phyloP scores from a whole-genome alignment of 441 rosid species.

The Syzygium syzygioides region DNA sequence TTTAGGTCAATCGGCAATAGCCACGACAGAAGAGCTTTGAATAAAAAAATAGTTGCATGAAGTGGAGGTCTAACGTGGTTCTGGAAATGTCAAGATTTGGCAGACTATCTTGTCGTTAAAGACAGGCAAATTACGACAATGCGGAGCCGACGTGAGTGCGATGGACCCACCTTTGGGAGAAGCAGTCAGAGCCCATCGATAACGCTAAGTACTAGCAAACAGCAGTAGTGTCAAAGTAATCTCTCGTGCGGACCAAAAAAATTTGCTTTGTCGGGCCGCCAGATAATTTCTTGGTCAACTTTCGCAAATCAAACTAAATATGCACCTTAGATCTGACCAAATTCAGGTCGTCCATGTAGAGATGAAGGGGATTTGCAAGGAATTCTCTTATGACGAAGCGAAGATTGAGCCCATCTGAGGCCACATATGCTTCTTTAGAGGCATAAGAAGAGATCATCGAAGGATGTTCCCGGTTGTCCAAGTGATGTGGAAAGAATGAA shows the following conservation, averaged over 20 bases:
- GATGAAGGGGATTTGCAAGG: background rate
- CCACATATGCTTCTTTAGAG: background rate
- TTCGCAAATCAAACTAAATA: background rate
- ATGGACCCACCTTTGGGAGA: background rate
- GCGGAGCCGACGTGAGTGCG: background rate
- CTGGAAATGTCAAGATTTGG: background rate
- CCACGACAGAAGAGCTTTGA: background rate
- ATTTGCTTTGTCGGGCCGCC: background rate
- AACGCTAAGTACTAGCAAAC: background rate
- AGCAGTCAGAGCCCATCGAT: background rate
- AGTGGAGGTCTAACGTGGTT: background rate
- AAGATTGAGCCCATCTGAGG: background rate
- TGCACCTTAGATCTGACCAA: background rate
- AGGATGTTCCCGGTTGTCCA: background rate
- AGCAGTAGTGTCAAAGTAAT: background rate
- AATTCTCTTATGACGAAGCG: background rate
- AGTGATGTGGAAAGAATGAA: background rate
- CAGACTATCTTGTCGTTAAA: background rate
- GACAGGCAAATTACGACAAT: background rate
- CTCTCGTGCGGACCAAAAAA: background rate
- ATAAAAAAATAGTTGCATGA: background rate
- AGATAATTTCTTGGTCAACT: background rate
- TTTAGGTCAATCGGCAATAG: background rate
- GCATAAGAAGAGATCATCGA: background rate
- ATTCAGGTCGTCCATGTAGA: background rate